phyloP scores from a whole-genome alignment of 345 rosid genomes.

The Anastatica hierochuntica region DNA sequence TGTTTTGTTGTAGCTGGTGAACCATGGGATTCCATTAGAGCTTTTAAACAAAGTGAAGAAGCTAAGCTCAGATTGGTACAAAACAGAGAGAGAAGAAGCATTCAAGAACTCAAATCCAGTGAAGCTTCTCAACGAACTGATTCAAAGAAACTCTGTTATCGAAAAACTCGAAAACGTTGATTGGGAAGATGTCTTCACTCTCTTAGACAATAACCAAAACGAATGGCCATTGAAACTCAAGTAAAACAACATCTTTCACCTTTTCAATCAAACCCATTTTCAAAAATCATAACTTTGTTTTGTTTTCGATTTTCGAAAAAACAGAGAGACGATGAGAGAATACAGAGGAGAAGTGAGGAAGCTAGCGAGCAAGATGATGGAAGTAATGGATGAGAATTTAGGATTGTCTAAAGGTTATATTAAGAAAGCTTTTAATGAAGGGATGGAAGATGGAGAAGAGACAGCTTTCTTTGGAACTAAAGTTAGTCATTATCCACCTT shows the following conservation, averaged over 20 bases:
- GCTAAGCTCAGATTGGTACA: constrained; percentile 44
- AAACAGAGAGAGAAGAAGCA: constrained; percentile 56
- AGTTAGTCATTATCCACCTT: constrained; percentile 93
- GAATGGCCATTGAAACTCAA: constrained; percentile 63
- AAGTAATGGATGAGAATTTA: constrained; percentile 82
- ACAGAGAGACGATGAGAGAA: constrained; percentile 68
- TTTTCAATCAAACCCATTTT: background rate
- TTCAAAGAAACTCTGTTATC: constrained; percentile 26
- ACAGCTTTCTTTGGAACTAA: constrained; percentile 70
- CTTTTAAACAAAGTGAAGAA: constrained; percentile 66
- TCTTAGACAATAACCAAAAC: constrained; percentile 35
- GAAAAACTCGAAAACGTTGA: constrained; percentile 57
- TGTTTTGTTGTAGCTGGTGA: constrained; percentile 46
- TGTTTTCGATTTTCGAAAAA: background rate
- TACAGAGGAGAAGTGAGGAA: constrained; percentile 67
- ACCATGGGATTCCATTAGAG: constrained; percentile 73
- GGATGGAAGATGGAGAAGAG: constrained; percentile 32
- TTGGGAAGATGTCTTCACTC: constrained; percentile 83
- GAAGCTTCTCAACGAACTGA: constrained; percentile 38
- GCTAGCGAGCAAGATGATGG: constrained; percentile 59
- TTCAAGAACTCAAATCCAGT: constrained; percentile 48
- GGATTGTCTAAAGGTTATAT: constrained; percentile 59
- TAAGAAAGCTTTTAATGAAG: constrained; percentile 49
- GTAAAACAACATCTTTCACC: constrained; percentile 28
- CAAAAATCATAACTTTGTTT: background rate